Conservation (phyloP, 2,329 filamentous ascomycete species). For the Cercospora sp. region DNA sequence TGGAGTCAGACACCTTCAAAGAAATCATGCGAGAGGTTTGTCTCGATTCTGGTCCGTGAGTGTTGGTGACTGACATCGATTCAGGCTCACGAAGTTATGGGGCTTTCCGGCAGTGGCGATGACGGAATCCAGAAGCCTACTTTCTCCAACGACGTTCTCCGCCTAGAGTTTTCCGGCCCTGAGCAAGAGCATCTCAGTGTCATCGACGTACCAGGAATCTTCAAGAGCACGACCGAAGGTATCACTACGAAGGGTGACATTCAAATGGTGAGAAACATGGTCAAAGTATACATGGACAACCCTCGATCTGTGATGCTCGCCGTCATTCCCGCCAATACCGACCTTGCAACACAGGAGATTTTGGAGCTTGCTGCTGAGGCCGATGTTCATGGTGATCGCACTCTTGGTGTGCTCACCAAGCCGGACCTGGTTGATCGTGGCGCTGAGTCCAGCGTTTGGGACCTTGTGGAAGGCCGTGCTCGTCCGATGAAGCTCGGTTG, state of each 20-base stretch:
- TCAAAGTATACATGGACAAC: constrained; percentile 45
- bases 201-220: constrained; percentile 38
- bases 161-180: constrained; percentile 34
- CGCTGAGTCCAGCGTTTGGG: constrained; percentile 20
- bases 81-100: neutral
- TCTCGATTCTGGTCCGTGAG: constrained; percentile 27
- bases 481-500: constrained; percentile 37
- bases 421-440: constrained; percentile 30
- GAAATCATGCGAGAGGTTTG: constrained; percentile 30
- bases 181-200: constrained; percentile 35
- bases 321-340: constrained; percentile 47
- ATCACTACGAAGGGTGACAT: constrained; percentile 44
- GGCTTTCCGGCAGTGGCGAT: constrained; percentile 8
- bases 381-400: constrained; percentile 39
- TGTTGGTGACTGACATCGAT: neutral
- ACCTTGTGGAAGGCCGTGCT: constrained; percentile 32
- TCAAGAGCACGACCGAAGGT: constrained; percentile 37
- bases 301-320: constrained; percentile 45
- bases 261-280: constrained; percentile 43
- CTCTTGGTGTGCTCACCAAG: constrained; percentile 44
- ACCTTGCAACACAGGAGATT: constrained; percentile 51
- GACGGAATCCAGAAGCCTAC: constrained; percentile 14
- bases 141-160: constrained; percentile 37
- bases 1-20: constrained; percentile 24
- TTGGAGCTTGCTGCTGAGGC: constrained; percentile 43